Evolutionary conservation across 495 filamentous ascomycete genomes (phyloP).

Genomic region (Polyplosphaeria fusca): DNA sequence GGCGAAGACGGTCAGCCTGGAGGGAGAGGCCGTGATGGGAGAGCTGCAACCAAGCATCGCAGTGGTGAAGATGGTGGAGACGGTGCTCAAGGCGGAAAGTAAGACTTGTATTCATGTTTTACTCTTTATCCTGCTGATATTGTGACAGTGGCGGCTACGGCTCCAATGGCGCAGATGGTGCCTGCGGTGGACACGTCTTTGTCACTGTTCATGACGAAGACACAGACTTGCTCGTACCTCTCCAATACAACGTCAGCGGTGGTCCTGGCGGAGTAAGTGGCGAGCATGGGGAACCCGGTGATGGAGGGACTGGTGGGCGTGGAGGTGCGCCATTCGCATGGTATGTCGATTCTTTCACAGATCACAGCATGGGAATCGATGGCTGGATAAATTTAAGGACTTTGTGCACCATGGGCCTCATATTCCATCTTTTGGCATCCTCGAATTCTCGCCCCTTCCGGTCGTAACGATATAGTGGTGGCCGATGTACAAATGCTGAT

Average conservation of each 20-base stretch:
- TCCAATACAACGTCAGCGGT: conserved; percentile 19
- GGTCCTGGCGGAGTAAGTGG: conserved; percentile 34
- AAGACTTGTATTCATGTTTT: too few species aligned
- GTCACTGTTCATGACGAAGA: conserved; percentile 29
- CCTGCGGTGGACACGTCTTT: conserved; percentile 24
- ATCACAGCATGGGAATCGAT: too few species aligned
- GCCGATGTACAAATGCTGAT: too few species aligned
- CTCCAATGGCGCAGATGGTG: conserved; percentile 28
- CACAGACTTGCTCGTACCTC: conserved; percentile 19
- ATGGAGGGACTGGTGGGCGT: conserved; percentile 30
- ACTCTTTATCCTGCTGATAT: too few species aligned
- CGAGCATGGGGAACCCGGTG: conserved; percentile 27
- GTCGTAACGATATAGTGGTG: too few species aligned
- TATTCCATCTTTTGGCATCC: too few species aligned
- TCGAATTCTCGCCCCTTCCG: too few species aligned
- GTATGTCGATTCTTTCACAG: conserved; percentile 12
- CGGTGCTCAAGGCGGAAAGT: conserved; percentile 40
- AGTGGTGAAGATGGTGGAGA: conserved; percentile 34
- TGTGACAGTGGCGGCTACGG: conserved; percentile 27
- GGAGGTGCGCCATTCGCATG: conserved; percentile 32
- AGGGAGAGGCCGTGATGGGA: conserved; percentile 34
- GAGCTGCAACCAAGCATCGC: conserved; percentile 34
- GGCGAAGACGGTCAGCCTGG: conserved; percentile 40
- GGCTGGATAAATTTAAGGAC: too few species aligned
- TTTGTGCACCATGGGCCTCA: too few species aligned